Conservation (phyloP, 805 yeast genomes). For the Saccharomycopsis vini region DNA sequence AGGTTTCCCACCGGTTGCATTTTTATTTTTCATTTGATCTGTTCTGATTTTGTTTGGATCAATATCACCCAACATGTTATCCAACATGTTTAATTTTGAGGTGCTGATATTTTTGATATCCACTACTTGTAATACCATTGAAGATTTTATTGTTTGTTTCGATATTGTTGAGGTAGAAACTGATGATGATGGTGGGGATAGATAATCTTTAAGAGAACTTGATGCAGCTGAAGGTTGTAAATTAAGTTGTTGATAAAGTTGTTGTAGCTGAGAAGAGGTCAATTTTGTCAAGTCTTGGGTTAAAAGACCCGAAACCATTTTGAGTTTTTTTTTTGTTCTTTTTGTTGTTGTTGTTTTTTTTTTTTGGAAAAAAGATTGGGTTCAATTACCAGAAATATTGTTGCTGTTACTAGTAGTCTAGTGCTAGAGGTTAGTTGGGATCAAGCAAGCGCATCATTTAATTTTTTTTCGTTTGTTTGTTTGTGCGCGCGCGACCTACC, state of each 20-base stretch:
- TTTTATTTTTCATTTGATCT: conserved; percentile 36
- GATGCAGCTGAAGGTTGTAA: not conserved
- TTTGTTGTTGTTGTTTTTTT: too few relatives aligned
- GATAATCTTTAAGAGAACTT: not conserved
- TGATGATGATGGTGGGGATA: too few relatives aligned
- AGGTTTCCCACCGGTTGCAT: conserved; percentile 2
- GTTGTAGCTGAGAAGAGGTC: not conserved
- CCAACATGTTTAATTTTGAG: conserved; percentile 45
- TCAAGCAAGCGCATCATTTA: too few relatives aligned
- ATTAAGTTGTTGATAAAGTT: not conserved
- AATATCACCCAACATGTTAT: conserved; percentile 33
- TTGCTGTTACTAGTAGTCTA: too few relatives aligned
- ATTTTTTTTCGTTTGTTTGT: too few relatives aligned
- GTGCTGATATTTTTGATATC: conserved; percentile 45
- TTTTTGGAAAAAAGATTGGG: not conserved
- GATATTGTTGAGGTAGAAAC: too few relatives aligned
- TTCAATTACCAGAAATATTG: too few relatives aligned
- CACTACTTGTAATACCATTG: conserved; percentile 20
- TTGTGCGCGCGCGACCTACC: too few relatives aligned
- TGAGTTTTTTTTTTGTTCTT: not conserved
- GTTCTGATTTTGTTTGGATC: conserved; percentile 47
- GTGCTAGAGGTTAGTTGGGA: too few relatives aligned
- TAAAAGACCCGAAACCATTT: not conserved
- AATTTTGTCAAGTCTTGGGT: conserved; percentile 1
- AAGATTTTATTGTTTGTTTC: not conserved